Conservation (phyloP, 176 grass and related monocot species). For the Lolium multiflorum region DNA sequence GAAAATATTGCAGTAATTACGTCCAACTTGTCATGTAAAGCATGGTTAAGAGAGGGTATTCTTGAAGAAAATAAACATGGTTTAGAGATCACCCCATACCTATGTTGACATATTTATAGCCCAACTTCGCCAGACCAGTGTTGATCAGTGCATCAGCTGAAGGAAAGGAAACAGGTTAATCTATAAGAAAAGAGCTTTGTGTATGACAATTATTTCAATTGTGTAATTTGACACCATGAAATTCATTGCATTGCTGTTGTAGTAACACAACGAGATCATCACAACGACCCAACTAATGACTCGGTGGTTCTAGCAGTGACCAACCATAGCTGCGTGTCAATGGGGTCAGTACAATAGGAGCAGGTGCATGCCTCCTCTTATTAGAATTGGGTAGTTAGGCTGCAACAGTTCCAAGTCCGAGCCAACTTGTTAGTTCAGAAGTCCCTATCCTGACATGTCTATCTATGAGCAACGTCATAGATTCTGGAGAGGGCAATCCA, state of each 20-base stretch:
- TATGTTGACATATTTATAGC: slow-evolving; percentile 90
- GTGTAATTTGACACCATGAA: neutral
- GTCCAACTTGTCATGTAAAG: neutral
- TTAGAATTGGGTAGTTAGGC: slow-evolving; percentile 34
- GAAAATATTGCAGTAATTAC: neutral
- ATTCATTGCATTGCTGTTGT: neutral
- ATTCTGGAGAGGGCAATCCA: slow-evolving; percentile 27
- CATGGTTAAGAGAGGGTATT: neutral
- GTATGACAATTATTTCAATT: neutral
- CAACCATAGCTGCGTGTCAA: neutral
- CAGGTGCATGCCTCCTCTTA: slow-evolving; percentile 37
- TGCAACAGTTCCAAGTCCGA: slow-evolving; percentile 31
- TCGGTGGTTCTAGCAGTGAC: slow-evolving; percentile 33
- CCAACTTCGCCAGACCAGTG: slow-evolving; percentile 76
- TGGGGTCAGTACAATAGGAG: slow-evolving; percentile 42
- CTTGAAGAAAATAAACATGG: neutral
- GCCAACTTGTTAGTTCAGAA: slow-evolving; percentile 27
- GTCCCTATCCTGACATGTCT: slow-evolving; percentile 17
- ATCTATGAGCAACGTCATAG: slow-evolving; percentile 36
- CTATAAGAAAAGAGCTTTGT: slow-evolving; percentile 15
- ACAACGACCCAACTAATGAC: slow-evolving; percentile 26
- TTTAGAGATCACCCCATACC: slow-evolving; percentile 43
- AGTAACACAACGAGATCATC: neutral
- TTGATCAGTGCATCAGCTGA: slow-evolving; percentile 92
- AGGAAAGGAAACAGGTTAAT: slow-evolving; percentile 18